Base-by-base conservation (phyloP, 2,329 filamentous ascomycete species). In the Alternaria triticina region DNA sequence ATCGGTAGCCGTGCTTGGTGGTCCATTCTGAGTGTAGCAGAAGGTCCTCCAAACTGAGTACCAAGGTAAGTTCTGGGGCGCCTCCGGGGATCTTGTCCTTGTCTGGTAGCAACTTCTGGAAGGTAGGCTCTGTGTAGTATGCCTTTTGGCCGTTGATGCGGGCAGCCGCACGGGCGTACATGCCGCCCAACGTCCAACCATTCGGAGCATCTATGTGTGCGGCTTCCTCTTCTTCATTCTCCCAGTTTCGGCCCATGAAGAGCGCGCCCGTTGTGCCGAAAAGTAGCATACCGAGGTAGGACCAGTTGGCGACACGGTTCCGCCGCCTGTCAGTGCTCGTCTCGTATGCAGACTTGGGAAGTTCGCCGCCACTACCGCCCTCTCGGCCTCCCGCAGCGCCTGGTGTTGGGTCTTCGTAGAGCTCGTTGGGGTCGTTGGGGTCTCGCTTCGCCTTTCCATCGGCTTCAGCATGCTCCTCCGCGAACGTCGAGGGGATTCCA, bases 61-160 rank as follows among this genome's bases (percentile, higher is more conserved):
- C 95, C 28, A 99, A 86, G 0, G 96, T 98, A 81, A 97, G 97
- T 10, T 95, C 95, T 51, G 92, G 91, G 71, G 91, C 88, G 17
- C 93, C 91, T 50, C 71, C 71, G 13, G 71, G 71, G 46, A 74
- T 74, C 68, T 72, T 74, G 68, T 97, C 86, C 44, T 89, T 86
- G 70, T 95, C 91, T 7, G 93, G 96, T 20, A 99, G 86, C 62
- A 99, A 87, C 85, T 97, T 97, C 61, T 93, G 90, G 80, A 98
- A 98, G 9, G 94, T 91, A 4, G 96, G 96, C 74, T 98, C 95
- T 70, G 95, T 95, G 84, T 98, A 99, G 84, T 98, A 98, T 70
- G 90, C 91, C 65, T 96, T 86, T 61, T 93, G 88, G 68, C 92
- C 90, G 65, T 86, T 86, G 72, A 93, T 85, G 57, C 96, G 90